These are phyloP conservation scores for Halophytophthora batemanensis DNA, from an alignment of 352 stramenopile genomes.

Conservation along the genomic window DNA sequence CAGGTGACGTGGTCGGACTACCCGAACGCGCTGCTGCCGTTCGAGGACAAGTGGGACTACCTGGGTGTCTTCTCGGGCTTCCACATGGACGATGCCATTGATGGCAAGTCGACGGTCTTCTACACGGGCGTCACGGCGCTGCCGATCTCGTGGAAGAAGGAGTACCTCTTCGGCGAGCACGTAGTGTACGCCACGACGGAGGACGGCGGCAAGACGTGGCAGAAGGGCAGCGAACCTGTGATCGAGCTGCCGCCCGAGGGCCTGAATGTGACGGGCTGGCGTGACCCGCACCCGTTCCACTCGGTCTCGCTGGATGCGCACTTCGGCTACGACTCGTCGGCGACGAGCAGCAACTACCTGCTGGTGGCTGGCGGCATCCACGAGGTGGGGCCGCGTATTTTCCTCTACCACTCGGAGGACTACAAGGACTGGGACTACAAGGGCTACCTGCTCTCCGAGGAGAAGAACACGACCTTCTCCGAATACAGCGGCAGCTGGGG, in stretches of 20 bases:
- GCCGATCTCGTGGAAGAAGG: conserved; percentile 42
- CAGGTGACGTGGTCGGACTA: conserved; percentile 72
- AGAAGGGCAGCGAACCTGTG: conserved; percentile 45
- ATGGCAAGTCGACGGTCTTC: conserved; percentile 66
- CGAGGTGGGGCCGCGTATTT: conserved; percentile 51
- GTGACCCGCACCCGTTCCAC: conserved; percentile 61
- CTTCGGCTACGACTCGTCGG: conserved; percentile 21
- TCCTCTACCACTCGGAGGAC: conserved; percentile 59
- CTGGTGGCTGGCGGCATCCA: conserved; percentile 53
- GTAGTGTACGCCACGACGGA: conserved; percentile 61
- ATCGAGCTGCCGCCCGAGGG: conserved; percentile 45
- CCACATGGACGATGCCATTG: conserved; percentile 48
- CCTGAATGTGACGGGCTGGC: conserved; percentile 63
- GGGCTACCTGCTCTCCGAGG: conserved; percentile 49
- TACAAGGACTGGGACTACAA: conserved; percentile 70
- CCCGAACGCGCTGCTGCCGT: conserved; percentile 48
- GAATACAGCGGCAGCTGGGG: conserved; percentile 53
- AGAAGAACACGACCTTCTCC: conserved; percentile 67
- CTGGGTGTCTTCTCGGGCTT: conserved; percentile 79
- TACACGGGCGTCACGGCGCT: conserved; percentile 56
- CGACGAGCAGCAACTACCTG: conserved; percentile 47
- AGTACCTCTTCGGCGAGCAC: conserved; percentile 68
- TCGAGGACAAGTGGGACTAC: conserved; percentile 61
- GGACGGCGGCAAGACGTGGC: conserved; percentile 56
- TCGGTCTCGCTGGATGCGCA: conserved; percentile 45